Evolutionary conservation across 805 yeast species (phyloP).

Genomic region (Lachancea kluyveri): DNA sequence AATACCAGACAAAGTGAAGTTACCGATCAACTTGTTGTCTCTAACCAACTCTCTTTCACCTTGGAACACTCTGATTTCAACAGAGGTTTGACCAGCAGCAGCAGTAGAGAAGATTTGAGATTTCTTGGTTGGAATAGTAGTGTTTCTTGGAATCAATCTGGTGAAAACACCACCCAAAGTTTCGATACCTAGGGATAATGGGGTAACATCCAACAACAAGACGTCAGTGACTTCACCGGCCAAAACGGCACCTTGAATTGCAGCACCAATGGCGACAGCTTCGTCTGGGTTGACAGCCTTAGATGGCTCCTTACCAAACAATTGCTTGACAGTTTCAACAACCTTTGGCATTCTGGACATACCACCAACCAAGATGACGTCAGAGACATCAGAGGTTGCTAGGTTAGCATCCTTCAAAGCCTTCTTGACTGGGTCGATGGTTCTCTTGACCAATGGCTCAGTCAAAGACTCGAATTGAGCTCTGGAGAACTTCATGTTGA

Average conservation of each 20-base stretch:
- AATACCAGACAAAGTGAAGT: constrained; percentile 91
- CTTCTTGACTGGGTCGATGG: constrained; percentile 70
- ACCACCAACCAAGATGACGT: constrained; percentile 77
- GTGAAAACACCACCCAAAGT: constrained; percentile 98
- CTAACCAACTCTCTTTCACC: constrained; percentile 98
- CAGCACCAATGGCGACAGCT: constrained; percentile 95
- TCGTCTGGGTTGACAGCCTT: constrained; percentile 93
- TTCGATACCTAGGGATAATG: constrained; percentile 89
- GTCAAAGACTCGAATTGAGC: constrained; percentile 67
- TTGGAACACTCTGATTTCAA: constrained; percentile 97
- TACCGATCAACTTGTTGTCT: constrained; percentile 96
- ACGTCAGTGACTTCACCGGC: constrained; percentile 95
- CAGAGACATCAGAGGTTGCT: constrained; percentile 62
- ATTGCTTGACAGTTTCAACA: constrained; percentile 57
- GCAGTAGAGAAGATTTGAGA: constrained; percentile 96
- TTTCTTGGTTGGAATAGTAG: constrained; percentile 95
- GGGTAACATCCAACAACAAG: constrained; percentile 80
- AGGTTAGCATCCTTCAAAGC: constrained; percentile 74
- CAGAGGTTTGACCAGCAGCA: constrained; percentile 93
- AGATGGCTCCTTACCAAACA: constrained; percentile 79
- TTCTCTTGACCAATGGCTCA: constrained; percentile 60
- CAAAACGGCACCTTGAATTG: constrained; percentile 94
- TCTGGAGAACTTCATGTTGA: constrained; percentile 60
- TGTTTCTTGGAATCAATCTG: constrained; percentile 79
- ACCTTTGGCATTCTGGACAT: constrained; percentile 90